phyloP scores from a whole-genome alignment of 2,329 filamentous ascomycete species.

The Cadophora malorum region DNA sequence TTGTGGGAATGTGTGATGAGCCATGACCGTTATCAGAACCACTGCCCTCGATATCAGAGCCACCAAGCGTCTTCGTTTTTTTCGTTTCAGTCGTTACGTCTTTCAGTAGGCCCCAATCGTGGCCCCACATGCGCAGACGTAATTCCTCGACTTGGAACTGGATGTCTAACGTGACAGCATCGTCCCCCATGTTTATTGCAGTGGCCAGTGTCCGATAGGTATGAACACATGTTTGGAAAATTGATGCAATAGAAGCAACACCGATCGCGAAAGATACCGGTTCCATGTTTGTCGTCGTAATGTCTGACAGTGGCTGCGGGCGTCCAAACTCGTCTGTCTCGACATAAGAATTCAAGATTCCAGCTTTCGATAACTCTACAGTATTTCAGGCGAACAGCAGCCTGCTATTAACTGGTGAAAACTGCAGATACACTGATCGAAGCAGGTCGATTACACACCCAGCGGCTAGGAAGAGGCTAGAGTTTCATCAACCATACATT shows the following conservation, averaged over 20 bases:
- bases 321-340: no score
- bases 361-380: no score
- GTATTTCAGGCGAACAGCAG: neutral
- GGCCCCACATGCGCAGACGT: neutral
- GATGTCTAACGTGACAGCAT: neutral
- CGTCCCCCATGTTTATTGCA: neutral
- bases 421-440: neutral
- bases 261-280: neutral
- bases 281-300: neutral
- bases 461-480: neutral
- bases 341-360: no score
- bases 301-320: neutral
- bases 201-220: neutral
- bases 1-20: neutral
- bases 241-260: neutral
- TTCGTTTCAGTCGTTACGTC: neutral
- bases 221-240: conserved; percentile 1
- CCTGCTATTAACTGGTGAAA: neutral
- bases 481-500: neutral
- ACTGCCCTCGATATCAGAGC: neutral
- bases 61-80: neutral
- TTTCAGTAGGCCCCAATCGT: neutral
- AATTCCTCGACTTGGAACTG: neutral
- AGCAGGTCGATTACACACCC: neutral
- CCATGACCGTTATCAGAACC: neutral